Evolutionary conservation across 2,329 filamentous ascomycete species (phyloP), one percentile per base, ranked within the genome.

Genomic region (Ophiostoma ulmi): DNA sequence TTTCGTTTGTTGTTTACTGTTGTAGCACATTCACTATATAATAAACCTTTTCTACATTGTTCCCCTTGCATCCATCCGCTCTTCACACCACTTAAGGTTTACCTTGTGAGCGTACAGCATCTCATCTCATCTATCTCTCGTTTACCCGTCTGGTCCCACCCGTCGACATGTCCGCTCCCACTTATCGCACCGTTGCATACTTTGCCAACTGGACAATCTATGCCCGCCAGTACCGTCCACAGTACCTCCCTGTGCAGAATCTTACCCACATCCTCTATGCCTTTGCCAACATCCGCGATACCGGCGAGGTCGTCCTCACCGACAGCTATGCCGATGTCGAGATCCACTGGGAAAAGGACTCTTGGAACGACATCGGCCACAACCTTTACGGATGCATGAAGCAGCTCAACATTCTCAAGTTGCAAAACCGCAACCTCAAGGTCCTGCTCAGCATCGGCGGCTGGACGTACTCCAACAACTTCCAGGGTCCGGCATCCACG

Each of bases 301-400:
- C 86, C 41, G 94, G 94, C 68, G 92, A 96, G 80, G 93, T 96
- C 38, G 76, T 85, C 75, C 79, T 90, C 73, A 89, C 87, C 8
- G 88, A 90, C 76, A 75, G 80, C 5, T 90, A 87, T 87, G 85
- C 87, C 67, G 88, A 90, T 78, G 87, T 86, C 0, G 91, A 95
- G 75, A 96, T 93, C 77, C 88, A 89, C 78, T 90, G 85, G 83
- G 86, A 88, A 31, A 84, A 84, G n/a, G 88, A 90, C 77, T 87
- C 83, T 66, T 90, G 88, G 88, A 90, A 91, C 74, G 90, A 92
- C 73, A 76, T 79, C 0, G 93, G 92, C 67, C 91, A 85, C 72
- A 97, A 97, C 78, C 83, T 96, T 48, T 97, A 96, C 78, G 94
- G 94, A 69, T 94, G 91, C 78, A 79, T 95, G 74, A 97, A 97